phyloP scores from a whole-genome alignment of 2,329 filamentous ascomycete genomes.

The Ophiocordyceps robertsii region DNA sequence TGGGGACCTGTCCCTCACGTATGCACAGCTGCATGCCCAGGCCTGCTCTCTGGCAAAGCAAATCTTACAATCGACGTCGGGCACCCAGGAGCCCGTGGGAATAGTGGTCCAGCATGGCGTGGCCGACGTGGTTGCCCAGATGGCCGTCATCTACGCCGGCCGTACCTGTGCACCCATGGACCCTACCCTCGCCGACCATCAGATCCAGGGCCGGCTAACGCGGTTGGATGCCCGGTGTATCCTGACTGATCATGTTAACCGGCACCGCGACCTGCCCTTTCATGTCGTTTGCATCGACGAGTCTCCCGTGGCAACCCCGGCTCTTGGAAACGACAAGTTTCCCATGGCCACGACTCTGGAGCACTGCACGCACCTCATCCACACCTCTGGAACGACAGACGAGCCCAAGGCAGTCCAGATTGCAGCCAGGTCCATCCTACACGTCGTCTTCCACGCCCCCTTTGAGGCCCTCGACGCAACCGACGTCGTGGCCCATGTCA shows the following conservation, averaged over 20 bases:
- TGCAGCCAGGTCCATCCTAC: background rate
- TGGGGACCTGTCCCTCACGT: background rate
- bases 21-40: background rate
- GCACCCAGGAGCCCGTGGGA: background rate
- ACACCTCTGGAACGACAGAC: background rate
- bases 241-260: background rate
- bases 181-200: background rate
- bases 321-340: background rate
- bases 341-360: background rate
- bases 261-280: background rate
- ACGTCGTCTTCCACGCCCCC: background rate
- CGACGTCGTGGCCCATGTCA: background rate
- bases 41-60: background rate
- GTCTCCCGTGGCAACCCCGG: no score
- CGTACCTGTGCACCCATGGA: background rate
- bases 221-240: background rate
- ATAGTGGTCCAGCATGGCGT: slow-evolving; percentile 1
- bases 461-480: background rate
- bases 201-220: background rate
- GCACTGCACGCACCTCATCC: background rate
- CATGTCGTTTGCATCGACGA: background rate
- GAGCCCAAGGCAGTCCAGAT: slow-evolving; percentile 1
- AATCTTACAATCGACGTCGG: background rate
- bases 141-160: background rate
- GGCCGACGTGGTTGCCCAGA: background rate